phyloP scores from a whole-genome alignment of 176 grass and related monocot species.

The Phoenix dactylifera region DNA sequence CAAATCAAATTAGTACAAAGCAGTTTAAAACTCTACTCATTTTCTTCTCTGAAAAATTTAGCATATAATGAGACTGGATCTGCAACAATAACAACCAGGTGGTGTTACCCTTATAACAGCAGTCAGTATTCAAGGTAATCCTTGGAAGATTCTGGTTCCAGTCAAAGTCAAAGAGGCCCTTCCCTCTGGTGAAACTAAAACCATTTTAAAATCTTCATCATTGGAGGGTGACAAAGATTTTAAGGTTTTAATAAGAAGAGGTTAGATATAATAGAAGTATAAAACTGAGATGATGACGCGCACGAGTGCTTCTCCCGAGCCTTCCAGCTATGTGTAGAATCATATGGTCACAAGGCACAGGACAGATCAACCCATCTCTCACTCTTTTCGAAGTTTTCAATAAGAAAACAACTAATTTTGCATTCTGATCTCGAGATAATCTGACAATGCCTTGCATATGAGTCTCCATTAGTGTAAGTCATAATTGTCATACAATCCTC shows the following conservation, averaged over 20 bases:
- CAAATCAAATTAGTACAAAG: too few relatives aligned
- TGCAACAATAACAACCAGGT: too few relatives aligned
- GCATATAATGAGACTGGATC: too few relatives aligned
- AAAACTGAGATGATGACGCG: slow-evolving; percentile 54
- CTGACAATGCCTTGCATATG: slow-evolving; percentile 22
- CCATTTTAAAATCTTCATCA: slow-evolving; percentile 52
- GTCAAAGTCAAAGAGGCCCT: slow-evolving; percentile 59
- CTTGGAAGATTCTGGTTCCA: slow-evolving; percentile 2
- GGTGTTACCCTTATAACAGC: too few relatives aligned
- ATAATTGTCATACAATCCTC: background rate
- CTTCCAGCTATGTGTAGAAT: slow-evolving; percentile 69
- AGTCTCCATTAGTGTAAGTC: slow-evolving; percentile 31
- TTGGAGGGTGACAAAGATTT: slow-evolving; percentile 13
- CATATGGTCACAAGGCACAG: slow-evolving; percentile 46
- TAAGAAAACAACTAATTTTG: slow-evolving; percentile 13
- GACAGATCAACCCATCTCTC: slow-evolving; percentile 19
- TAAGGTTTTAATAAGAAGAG: slow-evolving; percentile 26
- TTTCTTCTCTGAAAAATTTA: too few relatives aligned
- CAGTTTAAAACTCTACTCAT: too few relatives aligned
- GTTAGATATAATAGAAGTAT: slow-evolving; percentile 31
- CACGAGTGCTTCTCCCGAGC: slow-evolving; percentile 93
- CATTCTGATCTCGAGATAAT: slow-evolving; percentile 49
- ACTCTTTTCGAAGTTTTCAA: background rate
- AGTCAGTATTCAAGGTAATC: too few relatives aligned
- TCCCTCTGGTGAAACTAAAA: slow-evolving; percentile 30